Base-by-base conservation (phyloP, 1,284 basidiomycete genomes). In the Ganoderma resinaceum region DNA sequence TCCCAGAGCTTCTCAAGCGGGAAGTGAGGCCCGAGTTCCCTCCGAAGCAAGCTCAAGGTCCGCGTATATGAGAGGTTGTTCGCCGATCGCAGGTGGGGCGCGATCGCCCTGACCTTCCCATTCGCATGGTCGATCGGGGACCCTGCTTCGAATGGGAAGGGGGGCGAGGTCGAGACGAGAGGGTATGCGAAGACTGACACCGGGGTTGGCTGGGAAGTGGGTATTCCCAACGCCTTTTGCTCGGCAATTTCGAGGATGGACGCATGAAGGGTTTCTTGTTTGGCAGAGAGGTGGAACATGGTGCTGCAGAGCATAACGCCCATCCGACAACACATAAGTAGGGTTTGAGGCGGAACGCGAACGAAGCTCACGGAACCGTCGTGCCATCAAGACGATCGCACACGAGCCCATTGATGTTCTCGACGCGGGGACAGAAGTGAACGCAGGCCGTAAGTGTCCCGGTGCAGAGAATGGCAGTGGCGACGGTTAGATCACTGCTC, bases 1-100 rank as follows among this genome's bases (percentile, higher is more conserved):
- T 83, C 81, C 84, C 84, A 86, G 5, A 84, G 72, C 67, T 80
- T 79, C 75, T 85, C 84, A 0, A 85, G 73, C 58, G 82, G 76
- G 68, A 80, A 84, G 69, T 83, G 79, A 52, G 84, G 84, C 3
- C 84, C 84, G 31, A 85, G 73, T 57, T 80, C 72, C 55, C 78
- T 76, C 60, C 78, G 78, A 43, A 84, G 74, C 38, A 82, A 73
- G 65, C 79, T 80, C 29, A 85, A 75, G 53, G 82, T 82, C n/a
- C 83, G 77, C 46, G 80, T 82, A 68, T 84, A 79, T 12, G 83
- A 80, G n/a, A 85, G 72, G 60, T 77, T 78, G n/a, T 78, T 80
- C 37, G 84, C 84, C 52, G 84, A 85, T 29, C 78, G 79, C 33
- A 79, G 65, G 65, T 83, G 76, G 12, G 79, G 76, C 67, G 83